phyloP scores from a whole-genome alignment of 805 yeast genomes.

The Kluyveromyces starmeri region DNA sequence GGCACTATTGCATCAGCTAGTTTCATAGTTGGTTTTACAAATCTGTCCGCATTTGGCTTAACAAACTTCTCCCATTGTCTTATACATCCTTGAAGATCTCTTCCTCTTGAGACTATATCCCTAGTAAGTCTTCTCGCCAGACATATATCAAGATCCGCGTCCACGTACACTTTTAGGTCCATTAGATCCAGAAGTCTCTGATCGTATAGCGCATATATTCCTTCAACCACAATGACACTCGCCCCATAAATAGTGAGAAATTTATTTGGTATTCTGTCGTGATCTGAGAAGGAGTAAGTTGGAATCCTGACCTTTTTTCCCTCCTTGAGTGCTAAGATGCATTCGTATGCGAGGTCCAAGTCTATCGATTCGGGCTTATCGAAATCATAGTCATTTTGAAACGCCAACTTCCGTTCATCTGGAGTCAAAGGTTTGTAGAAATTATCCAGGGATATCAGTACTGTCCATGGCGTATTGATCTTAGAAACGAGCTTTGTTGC shows the following conservation, averaged over 20 bases:
- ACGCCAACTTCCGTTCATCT: slow-evolving; percentile 58
- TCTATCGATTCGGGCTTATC: slow-evolving; percentile 85
- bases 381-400: slow-evolving; percentile 66
- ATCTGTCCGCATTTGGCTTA: slow-evolving; percentile 79
- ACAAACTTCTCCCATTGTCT: slow-evolving; percentile 88
- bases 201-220: slow-evolving; percentile 76
- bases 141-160: slow-evolving; percentile 89
- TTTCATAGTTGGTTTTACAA: slow-evolving; percentile 65
- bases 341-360: slow-evolving; percentile 56
- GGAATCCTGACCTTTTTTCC: slow-evolving; percentile 67
- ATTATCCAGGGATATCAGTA: slow-evolving; percentile 80
- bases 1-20: slow-evolving; percentile 88
- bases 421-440: slow-evolving; percentile 69
- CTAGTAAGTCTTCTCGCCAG: slow-evolving; percentile 79
- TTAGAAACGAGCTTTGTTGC: slow-evolving; percentile 74
- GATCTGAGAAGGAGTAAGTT: slow-evolving; percentile 56
- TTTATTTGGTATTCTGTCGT: slow-evolving; percentile 52
- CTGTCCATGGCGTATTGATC: slow-evolving; percentile 89
- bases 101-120: slow-evolving; percentile 77
- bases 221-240: slow-evolving; percentile 86
- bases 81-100: slow-evolving; percentile 75
- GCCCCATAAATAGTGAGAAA: slow-evolving; percentile 84
- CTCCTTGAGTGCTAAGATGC: slow-evolving; percentile 55
- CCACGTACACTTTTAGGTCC: slow-evolving; percentile 85
- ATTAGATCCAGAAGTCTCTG: slow-evolving; percentile 59